Base-by-base conservation (phyloP, 1,139 yeast species). In the Saccharomyces hybrid region DNA sequence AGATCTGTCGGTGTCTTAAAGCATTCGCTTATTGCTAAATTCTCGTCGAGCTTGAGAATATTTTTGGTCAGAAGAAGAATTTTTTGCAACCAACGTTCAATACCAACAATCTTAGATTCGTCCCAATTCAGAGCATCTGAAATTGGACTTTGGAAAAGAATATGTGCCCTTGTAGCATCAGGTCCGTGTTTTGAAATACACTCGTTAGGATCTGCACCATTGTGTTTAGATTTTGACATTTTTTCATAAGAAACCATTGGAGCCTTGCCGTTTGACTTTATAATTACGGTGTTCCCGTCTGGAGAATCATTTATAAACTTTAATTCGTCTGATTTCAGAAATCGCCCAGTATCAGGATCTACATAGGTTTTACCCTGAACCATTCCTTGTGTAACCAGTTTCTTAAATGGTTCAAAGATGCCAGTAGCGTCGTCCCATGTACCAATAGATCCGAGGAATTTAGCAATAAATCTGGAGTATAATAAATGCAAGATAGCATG, bases 161-260 rank as follows among this genome's bases (percentile, higher is more conserved):
- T 82, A 65, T 91, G 97, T 0, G 98, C 98, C 58, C 99, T 78
- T 0, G 93, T 87, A 0, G 97, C 91, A 74, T 93, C 99, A 1
- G 97, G 91, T 2, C 99, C 99, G 69, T 88, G 88, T 48, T 75
- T 76, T n/a, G 67, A 68, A 31, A 93, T 90, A 61, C 93, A 87
- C 55, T 79, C 80, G 0, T 78, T 81, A 0, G 98, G 98, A 66
- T 91, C 96, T 2, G 88, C 96, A 14, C 99, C 99, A 65, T 93
- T 93, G 65, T 83, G 83, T 66, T 93, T 93, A 0, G 97, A 90
- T 70, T 93, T 93, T 1, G 98, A 90, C 99, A 93, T 93, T 67
- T 93, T 93, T 66, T 93, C 98, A 66, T 71, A 89, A 0, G 88
- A 73, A 1, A 88, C 68, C 0, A 58, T 57, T 0, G 96, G 88